Evolutionary conservation across 2,329 filamentous ascomycete genomes (phyloP), one percentile per base, ranked within the genome.

Genomic region (Epichloe sp.): DNA sequence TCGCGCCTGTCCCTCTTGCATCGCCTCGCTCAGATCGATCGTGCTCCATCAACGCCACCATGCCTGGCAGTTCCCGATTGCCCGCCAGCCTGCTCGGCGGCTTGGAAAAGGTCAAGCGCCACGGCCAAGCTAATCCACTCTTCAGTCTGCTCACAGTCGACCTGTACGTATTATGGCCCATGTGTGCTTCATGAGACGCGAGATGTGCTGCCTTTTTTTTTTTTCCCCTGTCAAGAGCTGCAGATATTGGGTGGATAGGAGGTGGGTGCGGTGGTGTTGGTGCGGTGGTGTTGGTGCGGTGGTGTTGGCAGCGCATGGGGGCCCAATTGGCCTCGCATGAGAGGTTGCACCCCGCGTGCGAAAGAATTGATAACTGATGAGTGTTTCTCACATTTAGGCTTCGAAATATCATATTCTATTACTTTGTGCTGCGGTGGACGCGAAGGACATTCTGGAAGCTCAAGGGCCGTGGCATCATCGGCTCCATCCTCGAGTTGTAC

Each of bases 321-420:
- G n/a, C n/a, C 48, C 41, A 44, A 49, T n/a, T 31, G 31, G 12
- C 17, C 19, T 49, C 19, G 19, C 34, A 21, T 31, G 17, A 44
- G 17, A 37, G 14, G 14, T 23, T 47, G 17, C 17, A 12, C 14
- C n/a, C n/a, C 12, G n/a, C 38, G 38, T 34, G 41, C 48, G 12
- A 34, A 36, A 19, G n/a, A 23, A 43, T 19, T 17, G 37, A 34
- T 45, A 31, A 26, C 47, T 53, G 40, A 54, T 36, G 7, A 15
- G 35, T 21, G 6, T 35, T 5, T 34, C n/a, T 19, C 34, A 17
- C 42, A 3, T 8, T 26, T 46, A 57, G 56, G 91, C 63, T 95
- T 55, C 86, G 88, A 50, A 95, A 96, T 65, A 74, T 96, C 53
- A 74, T 97, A 60, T 95, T 97, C 68, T 76, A 90, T 63, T 78